Evolutionary conservation across 257 asterid genomes (phyloP).

Genomic region (Striga asiatica): DNA sequence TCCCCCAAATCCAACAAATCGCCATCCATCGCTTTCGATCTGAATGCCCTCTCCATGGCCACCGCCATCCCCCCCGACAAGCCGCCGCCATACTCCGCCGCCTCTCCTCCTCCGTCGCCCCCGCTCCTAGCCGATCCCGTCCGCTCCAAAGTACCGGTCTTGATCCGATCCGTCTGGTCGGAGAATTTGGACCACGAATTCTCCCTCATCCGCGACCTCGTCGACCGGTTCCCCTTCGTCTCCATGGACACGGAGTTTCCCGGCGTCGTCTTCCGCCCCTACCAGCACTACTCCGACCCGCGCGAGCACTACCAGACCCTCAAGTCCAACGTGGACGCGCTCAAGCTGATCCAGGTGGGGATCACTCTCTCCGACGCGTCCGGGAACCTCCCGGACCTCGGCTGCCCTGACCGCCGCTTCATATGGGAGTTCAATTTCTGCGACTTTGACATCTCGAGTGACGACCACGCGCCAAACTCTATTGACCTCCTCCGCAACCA

Average conservation of each 20-base stretch:
- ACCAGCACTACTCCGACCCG: conserved; percentile 17
- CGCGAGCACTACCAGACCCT: conserved; percentile 26
- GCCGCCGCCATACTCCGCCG: too few relatives aligned
- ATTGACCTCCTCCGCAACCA: conserved; percentile 37
- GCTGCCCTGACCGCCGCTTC: conserved; percentile 16
- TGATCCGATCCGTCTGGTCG: too few relatives aligned
- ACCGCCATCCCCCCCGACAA: conserved; percentile 2
- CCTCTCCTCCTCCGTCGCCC: background rate
- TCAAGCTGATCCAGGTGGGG: conserved; percentile 39
- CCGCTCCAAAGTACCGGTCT: too few relatives aligned
- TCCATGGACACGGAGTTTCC: conserved; percentile 87
- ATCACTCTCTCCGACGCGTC: conserved; percentile 28
- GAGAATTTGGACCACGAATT: too few relatives aligned
- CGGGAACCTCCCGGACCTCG: conserved; percentile 36
- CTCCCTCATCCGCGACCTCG: too few relatives aligned
- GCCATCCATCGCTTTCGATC: too few relatives aligned
- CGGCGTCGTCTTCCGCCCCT: conserved; percentile 33
- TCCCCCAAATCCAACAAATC: too few relatives aligned
- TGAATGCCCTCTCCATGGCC: too few relatives aligned
- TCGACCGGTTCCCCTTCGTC: too few relatives aligned
- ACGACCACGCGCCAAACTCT: conserved; percentile 36
- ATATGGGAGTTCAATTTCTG: conserved; percentile 51
- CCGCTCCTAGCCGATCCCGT: background rate
- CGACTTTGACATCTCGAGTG: conserved; percentile 32
- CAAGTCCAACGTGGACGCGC: conserved; percentile 32